Evolutionary conservation across 2,329 filamentous ascomycete genomes (phyloP).

Genomic region (Sclerotinia glacialis): DNA sequence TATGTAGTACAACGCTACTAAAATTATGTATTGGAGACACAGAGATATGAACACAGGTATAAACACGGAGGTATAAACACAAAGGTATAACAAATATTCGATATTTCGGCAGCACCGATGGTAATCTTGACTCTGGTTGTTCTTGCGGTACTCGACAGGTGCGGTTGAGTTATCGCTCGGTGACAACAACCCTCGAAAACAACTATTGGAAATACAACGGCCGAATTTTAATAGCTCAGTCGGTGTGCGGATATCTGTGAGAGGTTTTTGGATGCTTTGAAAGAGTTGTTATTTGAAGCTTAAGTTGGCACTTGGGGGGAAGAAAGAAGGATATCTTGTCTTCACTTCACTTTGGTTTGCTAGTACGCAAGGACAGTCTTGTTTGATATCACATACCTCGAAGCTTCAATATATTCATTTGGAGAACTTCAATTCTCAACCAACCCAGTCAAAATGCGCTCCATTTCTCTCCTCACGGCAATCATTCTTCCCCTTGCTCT

Average conservation of each 20-base stretch:
- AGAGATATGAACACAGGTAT: background rate
- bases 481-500: constrained; percentile 2
- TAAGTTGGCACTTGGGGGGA: no score
- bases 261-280: no score
- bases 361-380: no score
- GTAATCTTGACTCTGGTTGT: background rate
- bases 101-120: constrained; percentile 8
- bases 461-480: background rate
- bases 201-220: background rate
- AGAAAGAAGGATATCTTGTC: background rate
- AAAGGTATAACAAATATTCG: background rate
- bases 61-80: background rate
- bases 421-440: background rate
- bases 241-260: background rate
- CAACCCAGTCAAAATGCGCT: constrained; percentile 2
- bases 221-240: background rate
- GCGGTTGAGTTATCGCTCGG: background rate
- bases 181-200: background rate
- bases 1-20: background rate
- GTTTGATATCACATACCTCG: background rate
- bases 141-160: constrained; percentile 5
- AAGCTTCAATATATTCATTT: background rate
- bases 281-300: background rate
- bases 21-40: background rate
- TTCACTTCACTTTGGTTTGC: background rate